Percentiles rank a stretch among this genome's conserved stretches.
Conservation (phyloP, 2,329 filamentous ascomycete genomes). For the Penicillium sp. region DNA sequence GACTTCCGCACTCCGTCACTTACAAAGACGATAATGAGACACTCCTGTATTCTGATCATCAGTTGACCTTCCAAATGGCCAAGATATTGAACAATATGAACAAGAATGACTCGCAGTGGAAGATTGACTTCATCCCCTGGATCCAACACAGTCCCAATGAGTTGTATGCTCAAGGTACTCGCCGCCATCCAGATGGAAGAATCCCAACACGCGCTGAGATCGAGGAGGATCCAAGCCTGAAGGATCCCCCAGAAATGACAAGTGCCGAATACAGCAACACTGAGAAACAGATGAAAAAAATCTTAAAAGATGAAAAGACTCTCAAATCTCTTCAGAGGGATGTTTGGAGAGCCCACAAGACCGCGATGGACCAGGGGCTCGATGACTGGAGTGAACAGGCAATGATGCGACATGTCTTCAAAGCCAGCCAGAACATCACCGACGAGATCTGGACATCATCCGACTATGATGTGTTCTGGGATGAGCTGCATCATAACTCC, state of each 20-base stretch:
- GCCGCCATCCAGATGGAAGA: conserved; percentile 24
- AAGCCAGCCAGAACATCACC: conserved; percentile 39
- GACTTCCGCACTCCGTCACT: conserved; percentile 24
- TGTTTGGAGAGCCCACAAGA: conserved; percentile 24
- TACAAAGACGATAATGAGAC: conserved; percentile 25
- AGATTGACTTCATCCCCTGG: conserved; percentile 31
- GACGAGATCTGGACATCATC: conserved; percentile 35
- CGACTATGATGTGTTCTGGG: conserved; percentile 39
- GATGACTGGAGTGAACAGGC: conserved; percentile 30
- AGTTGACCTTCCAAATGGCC: conserved; percentile 27
- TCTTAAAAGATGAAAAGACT: conserved; percentile 19
- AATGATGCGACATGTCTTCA: conserved; percentile 35
- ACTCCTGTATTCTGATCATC: conserved; percentile 25
- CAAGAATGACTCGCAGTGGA: conserved; percentile 19
- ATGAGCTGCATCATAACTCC: conserved; percentile 37
- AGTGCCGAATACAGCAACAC: conserved; percentile 15
- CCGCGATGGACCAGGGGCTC: conserved; percentile 26
- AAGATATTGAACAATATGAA: conserved; percentile 28
- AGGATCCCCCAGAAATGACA: conserved; percentile 15
- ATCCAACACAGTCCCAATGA: conserved; percentile 32
- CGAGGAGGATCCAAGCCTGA: conserved; percentile 16
- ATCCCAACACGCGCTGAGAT: conserved; percentile 28
- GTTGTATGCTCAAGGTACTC: conserved; percentile 23
- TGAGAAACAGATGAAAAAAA: conserved; percentile 17
- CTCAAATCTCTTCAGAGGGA: conserved; percentile 24